phyloP scores from a whole-genome alignment of 208 protist genomes.

The Trypanosoma melophagium region DNA sequence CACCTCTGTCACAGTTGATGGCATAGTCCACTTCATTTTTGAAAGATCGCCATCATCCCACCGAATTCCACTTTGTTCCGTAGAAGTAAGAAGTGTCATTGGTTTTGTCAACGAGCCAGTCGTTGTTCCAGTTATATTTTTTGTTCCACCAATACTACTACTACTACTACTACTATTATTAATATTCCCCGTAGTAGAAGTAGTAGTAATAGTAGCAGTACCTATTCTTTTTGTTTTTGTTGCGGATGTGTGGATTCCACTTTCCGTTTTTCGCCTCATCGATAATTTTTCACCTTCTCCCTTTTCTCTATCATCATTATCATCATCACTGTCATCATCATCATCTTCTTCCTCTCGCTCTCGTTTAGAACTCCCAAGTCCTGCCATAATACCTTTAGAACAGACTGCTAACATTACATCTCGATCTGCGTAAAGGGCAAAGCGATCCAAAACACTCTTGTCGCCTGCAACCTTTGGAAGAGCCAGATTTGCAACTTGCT shows the following conservation, averaged over 20 bases:
- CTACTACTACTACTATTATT: too few species aligned
- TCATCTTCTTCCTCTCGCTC: constrained; percentile 13
- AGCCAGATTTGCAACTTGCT: constrained; percentile 54
- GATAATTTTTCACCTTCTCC: not conserved
- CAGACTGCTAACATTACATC: constrained; percentile 34
- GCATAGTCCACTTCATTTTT: constrained; percentile 10
- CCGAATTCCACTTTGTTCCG: constrained; percentile 31
- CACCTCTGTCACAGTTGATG: constrained; percentile 19
- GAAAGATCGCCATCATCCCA: constrained; percentile 36
- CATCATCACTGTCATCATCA: constrained; percentile 25
- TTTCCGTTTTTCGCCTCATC: not conserved
- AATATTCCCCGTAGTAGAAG: too few species aligned
- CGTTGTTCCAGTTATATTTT: too few species aligned
- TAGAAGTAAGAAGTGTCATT: constrained; percentile 21
- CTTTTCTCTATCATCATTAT: constrained; percentile 7
- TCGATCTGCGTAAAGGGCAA: constrained; percentile 34
- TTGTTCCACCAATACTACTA: too few species aligned
- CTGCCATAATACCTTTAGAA: constrained; percentile 37
- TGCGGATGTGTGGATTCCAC: not conserved
- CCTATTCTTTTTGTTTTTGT: too few species aligned
- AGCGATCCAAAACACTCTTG: constrained; percentile 25
- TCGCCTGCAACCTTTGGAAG: constrained; percentile 36
- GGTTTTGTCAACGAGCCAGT: not conserved
- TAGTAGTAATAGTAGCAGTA: too few species aligned
- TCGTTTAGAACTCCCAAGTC: constrained; percentile 29